phyloP scores from a whole-genome alignment of 495 filamentous ascomycete species.

The Tuber magnatum region DNA sequence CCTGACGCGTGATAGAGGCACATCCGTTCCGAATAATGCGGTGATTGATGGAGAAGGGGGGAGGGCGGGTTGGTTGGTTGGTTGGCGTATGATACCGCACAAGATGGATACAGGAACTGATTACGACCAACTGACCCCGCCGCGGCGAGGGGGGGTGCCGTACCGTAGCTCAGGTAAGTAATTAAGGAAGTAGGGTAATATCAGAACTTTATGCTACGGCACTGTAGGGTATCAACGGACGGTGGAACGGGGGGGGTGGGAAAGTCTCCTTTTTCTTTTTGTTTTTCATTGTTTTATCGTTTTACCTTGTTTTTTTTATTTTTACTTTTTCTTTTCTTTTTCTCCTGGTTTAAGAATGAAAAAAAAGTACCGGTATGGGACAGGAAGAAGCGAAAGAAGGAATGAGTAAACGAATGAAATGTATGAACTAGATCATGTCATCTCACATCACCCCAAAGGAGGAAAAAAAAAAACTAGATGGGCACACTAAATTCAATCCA shows the following conservation, averaged over 20 bases:
- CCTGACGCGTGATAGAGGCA: constrained; percentile 38
- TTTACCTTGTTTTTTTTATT: too few relatives aligned
- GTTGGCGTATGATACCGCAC: background rate
- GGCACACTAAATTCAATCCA: background rate
- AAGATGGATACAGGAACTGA: constrained; percentile 4
- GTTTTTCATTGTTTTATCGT: too few relatives aligned
- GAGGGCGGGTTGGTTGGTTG: background rate
- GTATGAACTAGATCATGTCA: background rate
- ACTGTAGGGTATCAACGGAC: background rate
- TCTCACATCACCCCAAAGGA: background rate
- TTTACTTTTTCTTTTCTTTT: background rate
- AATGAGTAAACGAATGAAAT: background rate
- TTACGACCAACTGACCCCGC: background rate
- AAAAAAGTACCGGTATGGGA: too few relatives aligned
- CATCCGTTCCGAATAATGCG: constrained; percentile 45
- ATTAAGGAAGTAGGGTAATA: background rate
- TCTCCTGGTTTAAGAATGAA: background rate
- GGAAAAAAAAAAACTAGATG: background rate
- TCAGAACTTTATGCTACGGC: background rate
- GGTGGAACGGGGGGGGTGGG: background rate
- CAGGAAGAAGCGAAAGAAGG: background rate
- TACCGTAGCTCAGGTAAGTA: background rate
- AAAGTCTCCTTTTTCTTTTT: constrained; percentile 3
- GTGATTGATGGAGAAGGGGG: constrained; percentile 7
- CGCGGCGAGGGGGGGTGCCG: background rate